These are phyloP conservation scores for Penicillium coprophilum DNA, from an alignment of 495 filamentous ascomycete genomes.

Conservation along the genomic window DNA sequence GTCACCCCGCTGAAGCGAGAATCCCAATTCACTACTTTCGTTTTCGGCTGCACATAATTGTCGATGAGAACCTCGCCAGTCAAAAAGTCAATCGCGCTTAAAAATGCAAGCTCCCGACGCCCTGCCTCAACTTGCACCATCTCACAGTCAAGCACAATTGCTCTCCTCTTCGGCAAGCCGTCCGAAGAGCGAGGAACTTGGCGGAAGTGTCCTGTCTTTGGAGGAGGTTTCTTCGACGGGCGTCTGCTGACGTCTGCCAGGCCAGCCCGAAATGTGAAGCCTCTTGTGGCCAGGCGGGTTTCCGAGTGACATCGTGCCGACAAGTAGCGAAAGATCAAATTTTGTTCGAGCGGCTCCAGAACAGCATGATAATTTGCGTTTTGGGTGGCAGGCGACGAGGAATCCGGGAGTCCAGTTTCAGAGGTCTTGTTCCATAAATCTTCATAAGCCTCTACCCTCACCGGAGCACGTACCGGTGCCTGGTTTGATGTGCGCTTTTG, in stretches of 20 bases:
- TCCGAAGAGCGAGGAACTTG: not conserved
- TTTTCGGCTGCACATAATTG: conserved; percentile 38
- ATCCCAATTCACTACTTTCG: conserved; percentile 36
- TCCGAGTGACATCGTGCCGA: conserved; percentile 10
- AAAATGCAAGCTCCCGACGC: conserved; percentile 21
- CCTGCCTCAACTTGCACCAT: conserved; percentile 27
- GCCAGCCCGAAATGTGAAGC: not conserved
- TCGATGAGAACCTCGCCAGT: conserved; percentile 49
- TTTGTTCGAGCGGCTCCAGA: conserved; percentile 2
- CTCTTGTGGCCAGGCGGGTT: conserved; percentile 6
- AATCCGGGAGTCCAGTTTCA: not conserved
- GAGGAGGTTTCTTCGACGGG: not conserved
- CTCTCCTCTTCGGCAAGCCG: conserved; percentile 9
- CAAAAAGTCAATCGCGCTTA: conserved; percentile 47
- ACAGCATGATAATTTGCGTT: not conserved
- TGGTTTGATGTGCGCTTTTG: not conserved
- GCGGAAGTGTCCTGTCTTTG: conserved; percentile 6
- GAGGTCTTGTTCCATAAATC: not conserved
- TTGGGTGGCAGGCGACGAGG: not conserved
- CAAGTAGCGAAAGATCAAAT: conserved; percentile 10
- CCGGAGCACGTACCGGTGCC: not conserved
- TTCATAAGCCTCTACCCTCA: not conserved
- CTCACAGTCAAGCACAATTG: conserved; percentile 37
- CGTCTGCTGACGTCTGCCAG: not conserved
- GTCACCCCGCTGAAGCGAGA: conserved; percentile 40